Percentiles rank a stretch among this genome's conserved stretches.
These are phyloP conservation scores for Ganoderma lingzhi DNA, from an alignment of 1,284 basidiomycete genomes.

Conservation along the genomic window DNA sequence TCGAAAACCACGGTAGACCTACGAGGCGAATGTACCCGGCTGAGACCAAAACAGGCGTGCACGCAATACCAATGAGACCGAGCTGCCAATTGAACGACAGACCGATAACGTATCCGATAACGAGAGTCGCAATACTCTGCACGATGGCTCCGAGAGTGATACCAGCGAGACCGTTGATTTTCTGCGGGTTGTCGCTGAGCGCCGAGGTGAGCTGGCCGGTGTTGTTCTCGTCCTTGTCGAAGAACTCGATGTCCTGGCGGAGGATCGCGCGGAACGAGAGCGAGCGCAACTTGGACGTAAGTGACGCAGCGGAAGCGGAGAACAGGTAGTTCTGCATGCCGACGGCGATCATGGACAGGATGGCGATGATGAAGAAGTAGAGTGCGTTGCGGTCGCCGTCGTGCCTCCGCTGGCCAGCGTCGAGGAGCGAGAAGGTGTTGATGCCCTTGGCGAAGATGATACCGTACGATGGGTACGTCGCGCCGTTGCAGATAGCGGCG, in stretches of 20 bases:
- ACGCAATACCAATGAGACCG: conserved; percentile 82
- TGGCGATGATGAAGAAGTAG: conserved; percentile 87
- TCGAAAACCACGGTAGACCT: conserved; percentile 38
- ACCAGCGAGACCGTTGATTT: conserved; percentile 91
- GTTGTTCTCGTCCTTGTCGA: conserved; percentile 87
- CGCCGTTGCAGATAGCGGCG: conserved; percentile 71
- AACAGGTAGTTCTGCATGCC: conserved; percentile 77
- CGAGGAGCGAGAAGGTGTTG: conserved; percentile 61
- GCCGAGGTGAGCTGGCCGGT: conserved; percentile 86
- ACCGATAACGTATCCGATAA: conserved; percentile 82
- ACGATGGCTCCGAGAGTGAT: conserved; percentile 90
- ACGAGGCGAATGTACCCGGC: conserved; percentile 89
- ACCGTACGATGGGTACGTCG: conserved; percentile 89
- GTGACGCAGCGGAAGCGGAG: conserved; percentile 67
- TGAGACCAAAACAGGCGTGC: conserved; percentile 85
- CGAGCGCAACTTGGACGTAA: conserved; percentile 75
- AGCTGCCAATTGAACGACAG: conserved; percentile 85
- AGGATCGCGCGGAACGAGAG: conserved; percentile 81
- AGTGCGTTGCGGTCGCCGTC: conserved; percentile 75
- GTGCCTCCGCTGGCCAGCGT: conserved; percentile 51
- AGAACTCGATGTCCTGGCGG: conserved; percentile 89
- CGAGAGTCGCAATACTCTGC: conserved; percentile 79
- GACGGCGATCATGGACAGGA: conserved; percentile 69
- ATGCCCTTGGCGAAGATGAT: conserved; percentile 82
- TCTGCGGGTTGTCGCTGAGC: conserved; percentile 91